Conservation (phyloP, 2,329 filamentous ascomycete species). For the Drechslerella coelobrocha region DNA sequence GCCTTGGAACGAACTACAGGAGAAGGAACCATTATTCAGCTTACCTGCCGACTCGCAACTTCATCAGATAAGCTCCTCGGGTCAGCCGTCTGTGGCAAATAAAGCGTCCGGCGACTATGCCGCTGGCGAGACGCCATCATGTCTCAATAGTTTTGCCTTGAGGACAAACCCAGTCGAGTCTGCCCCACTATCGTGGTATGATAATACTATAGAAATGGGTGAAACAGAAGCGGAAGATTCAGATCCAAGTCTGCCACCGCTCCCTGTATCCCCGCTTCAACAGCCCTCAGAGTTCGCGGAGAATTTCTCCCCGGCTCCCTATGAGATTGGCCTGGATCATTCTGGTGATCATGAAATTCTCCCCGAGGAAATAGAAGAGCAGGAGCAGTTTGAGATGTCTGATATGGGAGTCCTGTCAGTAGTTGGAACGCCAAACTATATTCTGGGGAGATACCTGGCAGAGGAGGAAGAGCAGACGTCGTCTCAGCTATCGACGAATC, state of each 20-base stretch:
- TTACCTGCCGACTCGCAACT: slow-evolving; percentile 12
- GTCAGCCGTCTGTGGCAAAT: slow-evolving; percentile 1
- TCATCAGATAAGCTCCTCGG: slow-evolving; percentile 8
- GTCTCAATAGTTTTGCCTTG: background rate
- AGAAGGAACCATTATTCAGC: slow-evolving; percentile 17
- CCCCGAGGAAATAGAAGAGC: slow-evolving; percentile 8
- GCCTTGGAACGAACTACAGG: slow-evolving; percentile 3
- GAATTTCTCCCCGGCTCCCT: background rate
- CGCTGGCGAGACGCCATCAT: background rate
- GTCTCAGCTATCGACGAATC: slow-evolving; percentile 9
- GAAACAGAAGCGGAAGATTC: slow-evolving; percentile 9
- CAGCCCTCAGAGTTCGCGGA: slow-evolving; percentile 22
- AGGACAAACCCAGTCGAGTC: background rate
- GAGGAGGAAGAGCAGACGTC: slow-evolving; percentile 13
- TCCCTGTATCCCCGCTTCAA: slow-evolving; percentile 34
- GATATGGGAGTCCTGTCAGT: slow-evolving; percentile 2
- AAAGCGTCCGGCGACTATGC: background rate
- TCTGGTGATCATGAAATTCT: slow-evolving; percentile 27
- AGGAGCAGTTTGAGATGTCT: background rate
- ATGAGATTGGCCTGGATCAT: slow-evolving; percentile 23
- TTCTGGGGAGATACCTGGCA: slow-evolving; percentile 31
- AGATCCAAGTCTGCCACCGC: slow-evolving; percentile 1
- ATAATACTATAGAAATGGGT: background rate
- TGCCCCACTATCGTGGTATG: slow-evolving; percentile 14
- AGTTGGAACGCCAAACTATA: slow-evolving; percentile 18